These are phyloP conservation scores for Boletus vinaceobasis DNA, from an alignment of 768 basidiomycete genomes.

Conservation along the genomic window DNA sequence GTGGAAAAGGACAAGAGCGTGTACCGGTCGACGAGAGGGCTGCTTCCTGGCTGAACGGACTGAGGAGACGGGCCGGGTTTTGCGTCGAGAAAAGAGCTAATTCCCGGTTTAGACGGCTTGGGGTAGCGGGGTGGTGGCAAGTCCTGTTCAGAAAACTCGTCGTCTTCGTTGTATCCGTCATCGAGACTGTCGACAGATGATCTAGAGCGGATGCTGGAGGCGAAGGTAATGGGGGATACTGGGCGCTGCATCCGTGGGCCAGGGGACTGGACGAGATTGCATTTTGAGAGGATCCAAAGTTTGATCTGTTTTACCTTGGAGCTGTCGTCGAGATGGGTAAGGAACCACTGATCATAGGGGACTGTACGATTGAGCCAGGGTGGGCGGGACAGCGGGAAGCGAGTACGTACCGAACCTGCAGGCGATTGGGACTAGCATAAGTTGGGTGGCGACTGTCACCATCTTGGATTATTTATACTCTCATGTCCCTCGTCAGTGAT, in stretches of 20 bases:
- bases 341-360: conserved; percentile 72
- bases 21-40: conserved; percentile 36
- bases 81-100: conserved; percentile 8
- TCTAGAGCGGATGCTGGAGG: conserved; percentile 25
- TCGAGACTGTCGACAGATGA: conserved; percentile 25
- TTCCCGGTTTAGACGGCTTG: neutral
- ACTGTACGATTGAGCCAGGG: conserved; percentile 35
- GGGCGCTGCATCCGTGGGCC: conserved; percentile 36
- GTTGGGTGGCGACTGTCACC: neutral
- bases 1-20: conserved; percentile 64
- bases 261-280: conserved; percentile 39
- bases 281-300: conserved; percentile 57
- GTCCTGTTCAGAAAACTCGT: conserved; percentile 31
- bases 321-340: conserved; percentile 59
- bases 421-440: conserved; percentile 40
- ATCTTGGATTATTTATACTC: neutral
- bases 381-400: neutral
- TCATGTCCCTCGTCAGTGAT: conserved; percentile 64
- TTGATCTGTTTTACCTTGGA: conserved; percentile 66
- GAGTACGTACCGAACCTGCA: conserved; percentile 53
- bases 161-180: conserved; percentile 31
- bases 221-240: conserved; percentile 70
- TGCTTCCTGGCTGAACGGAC: conserved; percentile 1
- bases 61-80: conserved; percentile 12
- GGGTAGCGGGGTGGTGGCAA: conserved; percentile 1